Base-by-base conservation (phyloP, 2,329 filamentous ascomycete species). In the Neophaeococcomyces aloes region DNA sequence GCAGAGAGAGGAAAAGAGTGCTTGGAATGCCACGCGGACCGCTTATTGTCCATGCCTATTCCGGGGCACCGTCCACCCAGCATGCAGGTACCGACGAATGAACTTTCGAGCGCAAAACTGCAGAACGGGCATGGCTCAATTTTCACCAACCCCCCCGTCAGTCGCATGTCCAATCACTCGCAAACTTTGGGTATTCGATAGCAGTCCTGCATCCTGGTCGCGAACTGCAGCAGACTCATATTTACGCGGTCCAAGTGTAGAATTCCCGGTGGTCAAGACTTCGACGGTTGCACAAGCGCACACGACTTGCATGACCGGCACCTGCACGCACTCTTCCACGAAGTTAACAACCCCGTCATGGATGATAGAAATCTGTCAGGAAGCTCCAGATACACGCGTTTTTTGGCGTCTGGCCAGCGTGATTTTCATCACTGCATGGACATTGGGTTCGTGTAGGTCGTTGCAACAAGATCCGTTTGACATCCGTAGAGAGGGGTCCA, bases 391-490 rank as follows among this genome's bases (percentile, higher is more conserved):
- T 10, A 18, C 5, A 10, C 5, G 15, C 19, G 33, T 5, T 15
- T 35, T 15, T 35, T 11, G 19, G 17, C 10, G 19, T 35, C 15
- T 7, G 14, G 15, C 33, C 15, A 35, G 6, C 17, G 15, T 35
- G n/a, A 11, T 5, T 8, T 19, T 14, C 18, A 33, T n/a, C 13
- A 33, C 13, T 14, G 6, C 33, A 18, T 35, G 33, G 5, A 17
- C 5, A 8, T 11, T 11, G 15, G 3, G 15, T 15, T 17, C 10
- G 33, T 35, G 14, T 19, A 5, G 18, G 8, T 19, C 8, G 25
- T 31, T 27, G 14, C 27, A 30, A 31, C 23, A 31, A 42, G 39
- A 25, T 42, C 39, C 39, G 39, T 42, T 7, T 42, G 27, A 18
- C 31, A 35, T 34, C 31, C 30, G 30, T 21, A n/a, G 15, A n/a